Percentiles rank a stretch among this genome's conserved stretches.
phyloP scores from a whole-genome alignment of 345 rosid genomes.

The Brassica incana region DNA sequence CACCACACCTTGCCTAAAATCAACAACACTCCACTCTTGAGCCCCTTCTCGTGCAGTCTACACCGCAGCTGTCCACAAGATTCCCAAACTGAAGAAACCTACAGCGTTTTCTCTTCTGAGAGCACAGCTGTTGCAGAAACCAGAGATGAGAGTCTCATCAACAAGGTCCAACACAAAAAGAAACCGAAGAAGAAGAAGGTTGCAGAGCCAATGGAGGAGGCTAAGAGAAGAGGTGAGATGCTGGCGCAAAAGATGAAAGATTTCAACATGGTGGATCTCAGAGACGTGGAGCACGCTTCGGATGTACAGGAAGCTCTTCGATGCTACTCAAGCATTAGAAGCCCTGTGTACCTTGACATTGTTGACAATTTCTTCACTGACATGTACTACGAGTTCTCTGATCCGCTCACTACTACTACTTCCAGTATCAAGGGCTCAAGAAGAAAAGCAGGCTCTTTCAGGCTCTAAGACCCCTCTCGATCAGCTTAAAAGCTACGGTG shows the following conservation, averaged over 20 bases:
- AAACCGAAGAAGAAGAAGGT: slow-evolving; percentile 39
- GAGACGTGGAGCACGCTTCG: slow-evolving; percentile 69
- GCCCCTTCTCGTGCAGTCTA: slow-evolving; percentile 44
- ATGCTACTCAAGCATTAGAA: slow-evolving; percentile 74
- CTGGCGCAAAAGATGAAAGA: slow-evolving; percentile 83
- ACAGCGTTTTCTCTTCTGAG: slow-evolving; percentile 38
- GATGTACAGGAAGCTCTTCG: slow-evolving; percentile 87
- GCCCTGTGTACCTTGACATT: slow-evolving; percentile 80
- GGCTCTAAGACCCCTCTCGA: slow-evolving; percentile 34
- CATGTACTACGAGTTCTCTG: slow-evolving; percentile 73
- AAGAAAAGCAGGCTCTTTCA: slow-evolving; percentile 44
- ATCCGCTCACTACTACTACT: slow-evolving; percentile 41
- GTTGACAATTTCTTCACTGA: slow-evolving; percentile 82
- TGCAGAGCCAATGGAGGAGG: slow-evolving; percentile 20
- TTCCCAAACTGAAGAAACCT: slow-evolving; percentile 38
- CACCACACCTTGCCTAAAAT: slow-evolving; percentile 46
- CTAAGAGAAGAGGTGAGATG: slow-evolving; percentile 43
- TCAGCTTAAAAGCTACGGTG: background rate
- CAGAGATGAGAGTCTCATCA: slow-evolving; percentile 35
- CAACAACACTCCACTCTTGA: slow-evolving; percentile 44
- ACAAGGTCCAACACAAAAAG: slow-evolving; percentile 35
- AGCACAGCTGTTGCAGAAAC: slow-evolving; percentile 44
- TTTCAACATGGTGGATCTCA: slow-evolving; percentile 72
- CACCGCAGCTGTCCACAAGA: slow-evolving; percentile 23
- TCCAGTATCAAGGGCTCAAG: slow-evolving; percentile 48